Evolutionary conservation across 108 stramenopile species (phyloP), one percentile per base, ranked within the genome.

Genomic region (Nitzschia sp.): DNA sequence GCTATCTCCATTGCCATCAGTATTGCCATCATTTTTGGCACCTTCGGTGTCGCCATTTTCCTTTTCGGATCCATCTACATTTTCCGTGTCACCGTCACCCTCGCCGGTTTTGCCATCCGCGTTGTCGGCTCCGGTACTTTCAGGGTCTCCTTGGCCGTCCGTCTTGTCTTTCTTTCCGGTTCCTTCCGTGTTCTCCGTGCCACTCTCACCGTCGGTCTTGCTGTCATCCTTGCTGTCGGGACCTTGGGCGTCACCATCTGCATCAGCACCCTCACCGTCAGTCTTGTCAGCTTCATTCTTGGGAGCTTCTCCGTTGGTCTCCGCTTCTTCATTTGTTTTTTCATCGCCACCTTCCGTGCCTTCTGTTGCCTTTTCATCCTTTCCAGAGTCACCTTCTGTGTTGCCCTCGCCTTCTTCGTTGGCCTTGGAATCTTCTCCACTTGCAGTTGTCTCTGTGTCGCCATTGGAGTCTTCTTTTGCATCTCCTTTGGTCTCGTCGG

Each of bases 321-420:
- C 42, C 5, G 17, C 44, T 12, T 46, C 46, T 25, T 21, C 21
- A 9, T 0, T 14, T 19, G n/a, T 25, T 41, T 65, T 29, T 11
- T 65, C 64, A 65, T 8, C 29, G 40, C n/a, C 69, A 38, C 51
- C 14, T 39, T 41, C 39, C 10, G n/a, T 40, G 5, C 54, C 53
- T 8, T 14, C 50, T 39, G 48, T 38, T 10, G 8, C 20, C 54
- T 67, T 41, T 51, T 17, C 29, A 40, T 53, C 51, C 10, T 37
- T n/a, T n/a, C 22, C 14, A 0, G n/a, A 48, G 43, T 44, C 63
- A 38, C 53, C 34, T 12, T 66, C 52, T 8, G 37, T 17, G 6
- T 51, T 7, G n/a, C 46, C 24, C 3, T 17, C 11, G 8, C 53
- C 53, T 11, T 44, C 62, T n/a, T 22, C 62, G 2, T 48, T 22